Conservation (phyloP, 2,329 filamentous ascomycete genomes). For the Trichoderma asperellum region DNA sequence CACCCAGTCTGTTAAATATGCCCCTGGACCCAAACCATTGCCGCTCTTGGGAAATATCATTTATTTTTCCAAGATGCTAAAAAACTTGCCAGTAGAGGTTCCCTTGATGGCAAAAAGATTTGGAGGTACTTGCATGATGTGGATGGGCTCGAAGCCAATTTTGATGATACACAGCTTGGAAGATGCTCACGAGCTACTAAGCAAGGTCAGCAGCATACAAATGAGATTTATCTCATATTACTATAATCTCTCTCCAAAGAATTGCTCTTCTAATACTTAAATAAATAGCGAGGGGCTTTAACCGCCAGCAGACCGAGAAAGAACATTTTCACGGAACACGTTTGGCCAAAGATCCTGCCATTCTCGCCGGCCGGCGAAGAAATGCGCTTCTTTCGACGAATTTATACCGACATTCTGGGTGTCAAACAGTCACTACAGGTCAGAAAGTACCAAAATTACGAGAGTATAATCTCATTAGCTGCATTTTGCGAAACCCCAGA, state of each 20-base stretch:
- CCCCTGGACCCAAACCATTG: not conserved
- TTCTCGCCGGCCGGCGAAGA: not conserved
- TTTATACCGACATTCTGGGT: not conserved
- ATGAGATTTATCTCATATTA: too few species aligned
- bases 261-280: not conserved
- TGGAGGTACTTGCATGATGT: slow-evolving; percentile 4
- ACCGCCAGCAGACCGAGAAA: not conserved
- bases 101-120: not conserved
- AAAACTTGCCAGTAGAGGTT: not conserved
- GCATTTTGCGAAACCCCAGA: not conserved
- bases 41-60: slow-evolving; percentile 2
- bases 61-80: not conserved
- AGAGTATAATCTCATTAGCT: not conserved
- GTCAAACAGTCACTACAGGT: not conserved
- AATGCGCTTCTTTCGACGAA: not conserved
- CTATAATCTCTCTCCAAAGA: not conserved
- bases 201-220: not conserved
- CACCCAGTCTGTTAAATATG: not conserved
- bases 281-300: not conserved
- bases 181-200: slow-evolving; percentile 7
- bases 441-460: slow-evolving; percentile 9
- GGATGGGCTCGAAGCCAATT: not conserved
- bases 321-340: not conserved
- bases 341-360: not conserved
- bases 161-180: not conserved